Evolutionary conservation across 345 rosid genomes (phyloP).

Genomic region (Rhizophora mangle): DNA sequence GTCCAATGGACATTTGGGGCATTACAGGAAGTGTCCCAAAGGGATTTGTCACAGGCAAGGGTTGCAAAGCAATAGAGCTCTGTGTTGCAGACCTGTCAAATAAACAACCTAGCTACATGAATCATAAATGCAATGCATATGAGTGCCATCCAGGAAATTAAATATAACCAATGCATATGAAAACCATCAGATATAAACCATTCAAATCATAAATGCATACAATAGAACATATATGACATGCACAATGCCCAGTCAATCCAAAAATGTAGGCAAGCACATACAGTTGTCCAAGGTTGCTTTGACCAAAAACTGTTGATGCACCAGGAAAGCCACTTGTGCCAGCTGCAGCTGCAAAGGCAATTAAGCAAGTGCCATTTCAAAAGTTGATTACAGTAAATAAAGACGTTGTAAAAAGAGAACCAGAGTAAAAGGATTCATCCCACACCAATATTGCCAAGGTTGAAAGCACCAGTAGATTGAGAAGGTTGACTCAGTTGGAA

Average conservation of each 20-base stretch:
- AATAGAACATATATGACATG: conserved; percentile 3
- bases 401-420: not conserved
- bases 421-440: conserved; percentile 40
- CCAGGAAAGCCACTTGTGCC: conserved; percentile 41
- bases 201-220: not conserved
- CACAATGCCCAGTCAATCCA: not conserved
- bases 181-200: not conserved
- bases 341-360: conserved; percentile 31
- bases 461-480: conserved; percentile 45
- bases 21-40: conserved; percentile 87
- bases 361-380: conserved; percentile 8
- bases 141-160: not conserved
- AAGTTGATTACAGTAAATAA: conserved; percentile 10
- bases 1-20: conserved; percentile 85
- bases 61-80: conserved; percentile 49
- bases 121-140: not conserved
- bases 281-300: conserved; percentile 46
- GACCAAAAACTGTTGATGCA: conserved; percentile 49
- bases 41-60: conserved; percentile 59
- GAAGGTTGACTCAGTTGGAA: conserved; percentile 54
- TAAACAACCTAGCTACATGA: conserved; percentile 4
- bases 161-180: not conserved
- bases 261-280: conserved; percentile 31
- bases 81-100: conserved; percentile 49
- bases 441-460: conserved; percentile 53